Percentiles rank a stretch among this genome's conserved stretches.
These are phyloP conservation scores for Aspergillus intermedius DNA, from an alignment of 2,329 filamentous ascomycete species.

Conservation along the genomic window DNA sequence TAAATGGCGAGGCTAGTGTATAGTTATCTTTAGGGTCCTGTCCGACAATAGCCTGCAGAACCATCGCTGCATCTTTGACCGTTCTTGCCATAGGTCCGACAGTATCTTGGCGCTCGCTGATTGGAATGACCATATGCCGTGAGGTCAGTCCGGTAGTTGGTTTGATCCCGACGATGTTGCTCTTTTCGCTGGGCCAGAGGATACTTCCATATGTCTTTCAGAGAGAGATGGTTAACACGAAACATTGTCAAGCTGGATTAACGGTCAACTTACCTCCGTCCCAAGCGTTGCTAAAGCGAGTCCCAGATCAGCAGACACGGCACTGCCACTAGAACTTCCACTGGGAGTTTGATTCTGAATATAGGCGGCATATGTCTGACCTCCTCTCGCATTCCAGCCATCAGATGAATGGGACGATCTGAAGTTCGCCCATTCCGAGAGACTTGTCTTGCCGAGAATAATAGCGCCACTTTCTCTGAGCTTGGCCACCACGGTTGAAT, in stretches of 20 bases:
- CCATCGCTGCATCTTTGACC: constrained; percentile 52
- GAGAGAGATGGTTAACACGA: no score
- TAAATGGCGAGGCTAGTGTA: constrained; percentile 52
- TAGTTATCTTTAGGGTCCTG: constrained; percentile 51
- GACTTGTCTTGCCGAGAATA: constrained; percentile 60
- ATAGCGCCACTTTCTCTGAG: constrained; percentile 56
- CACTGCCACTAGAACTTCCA: constrained; percentile 58
- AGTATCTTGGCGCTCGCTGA: constrained; percentile 52
- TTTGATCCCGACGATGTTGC: constrained; percentile 62
- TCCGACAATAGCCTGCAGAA: constrained; percentile 55
- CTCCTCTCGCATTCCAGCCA: constrained; percentile 60
- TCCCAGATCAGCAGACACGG: constrained; percentile 53
- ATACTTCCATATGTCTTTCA: constrained; percentile 56
- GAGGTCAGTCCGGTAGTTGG: constrained; percentile 61
- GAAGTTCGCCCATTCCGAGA: constrained; percentile 61
- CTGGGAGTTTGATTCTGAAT: constrained; percentile 55
- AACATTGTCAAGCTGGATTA: no score
- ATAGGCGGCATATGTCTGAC: constrained; percentile 57
- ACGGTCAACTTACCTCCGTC: constrained; percentile 41
- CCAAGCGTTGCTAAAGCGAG: constrained; percentile 55
- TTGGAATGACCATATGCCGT: constrained; percentile 55
- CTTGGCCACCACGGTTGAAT: constrained; percentile 55
- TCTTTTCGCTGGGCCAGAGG: constrained; percentile 47
- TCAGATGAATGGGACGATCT: constrained; percentile 50
- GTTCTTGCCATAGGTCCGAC: constrained; percentile 54